phyloP scores from a whole-genome alignment of 176 grass and related monocot species.

The Cenchrus fungigraminus region DNA sequence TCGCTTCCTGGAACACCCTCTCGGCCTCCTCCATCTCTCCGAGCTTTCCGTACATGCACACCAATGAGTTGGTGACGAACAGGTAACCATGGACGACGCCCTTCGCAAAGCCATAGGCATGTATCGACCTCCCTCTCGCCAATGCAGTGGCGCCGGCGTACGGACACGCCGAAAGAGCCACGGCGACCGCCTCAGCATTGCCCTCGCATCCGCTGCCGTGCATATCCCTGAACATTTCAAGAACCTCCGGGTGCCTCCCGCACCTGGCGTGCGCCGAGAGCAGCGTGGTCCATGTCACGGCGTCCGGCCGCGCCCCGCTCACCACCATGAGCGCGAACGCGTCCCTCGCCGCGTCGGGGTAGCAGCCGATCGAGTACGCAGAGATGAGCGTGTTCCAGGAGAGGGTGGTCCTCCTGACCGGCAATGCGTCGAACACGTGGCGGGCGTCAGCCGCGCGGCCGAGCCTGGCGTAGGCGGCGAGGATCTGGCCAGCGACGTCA shows the following conservation, averaged over 20 bases:
- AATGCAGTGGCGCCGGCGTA: slow-evolving; percentile 28
- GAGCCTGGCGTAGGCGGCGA: slow-evolving; percentile 50
- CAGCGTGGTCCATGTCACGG: slow-evolving; percentile 64
- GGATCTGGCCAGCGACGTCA: slow-evolving; percentile 55
- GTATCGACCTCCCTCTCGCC: slow-evolving; percentile 52
- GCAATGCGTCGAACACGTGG: slow-evolving; percentile 63
- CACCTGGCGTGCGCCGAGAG: slow-evolving; percentile 58
- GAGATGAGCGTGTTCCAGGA: slow-evolving; percentile 71
- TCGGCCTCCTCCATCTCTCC: slow-evolving; percentile 40
- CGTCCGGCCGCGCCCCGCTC: slow-evolving; percentile 9
- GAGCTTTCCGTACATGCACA: slow-evolving; percentile 79
- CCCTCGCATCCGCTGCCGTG: slow-evolving; percentile 34
- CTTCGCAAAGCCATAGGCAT: slow-evolving; percentile 46
- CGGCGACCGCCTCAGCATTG: slow-evolving; percentile 51
- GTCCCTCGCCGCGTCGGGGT: slow-evolving; percentile 22
- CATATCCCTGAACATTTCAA: slow-evolving; percentile 52
- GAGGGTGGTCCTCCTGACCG: slow-evolving; percentile 41
- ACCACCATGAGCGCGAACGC: slow-evolving; percentile 44
- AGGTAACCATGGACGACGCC: slow-evolving; percentile 38
- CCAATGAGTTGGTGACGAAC: slow-evolving; percentile 64
- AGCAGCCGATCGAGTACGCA: slow-evolving; percentile 47
- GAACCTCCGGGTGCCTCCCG: slow-evolving; percentile 43
- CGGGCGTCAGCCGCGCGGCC: slow-evolving; percentile 30
- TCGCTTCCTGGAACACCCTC: slow-evolving; percentile 25
- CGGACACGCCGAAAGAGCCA: slow-evolving; percentile 60